A percentile compares a stretch with the other conserved stretches of the same genome.
Conservation (phyloP, 2,329 filamentous ascomycete genomes). For the Escovopsis weberi region DNA sequence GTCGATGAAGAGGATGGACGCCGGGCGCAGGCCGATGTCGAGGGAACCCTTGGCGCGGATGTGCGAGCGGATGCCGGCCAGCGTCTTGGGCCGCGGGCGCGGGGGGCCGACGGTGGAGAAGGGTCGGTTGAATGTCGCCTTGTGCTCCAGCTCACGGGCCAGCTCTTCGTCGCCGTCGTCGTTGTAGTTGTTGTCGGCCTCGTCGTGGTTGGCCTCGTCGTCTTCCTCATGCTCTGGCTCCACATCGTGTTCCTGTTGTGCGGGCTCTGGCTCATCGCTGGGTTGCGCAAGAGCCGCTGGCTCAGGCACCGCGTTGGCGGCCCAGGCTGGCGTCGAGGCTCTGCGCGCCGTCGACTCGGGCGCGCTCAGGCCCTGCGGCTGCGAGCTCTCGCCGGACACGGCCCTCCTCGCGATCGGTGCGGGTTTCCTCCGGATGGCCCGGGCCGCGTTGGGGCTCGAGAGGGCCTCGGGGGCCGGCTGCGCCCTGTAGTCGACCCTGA, state of each 20-base stretch:
- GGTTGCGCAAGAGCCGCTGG: too few relatives aligned
- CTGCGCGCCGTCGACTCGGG: slow-evolving; percentile 1
- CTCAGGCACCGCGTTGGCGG: slow-evolving; percentile 1
- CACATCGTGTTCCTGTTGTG: too few relatives aligned
- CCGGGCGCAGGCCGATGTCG: slow-evolving; percentile 9
- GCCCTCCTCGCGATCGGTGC: slow-evolving; percentile 14
- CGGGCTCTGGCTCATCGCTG: too few relatives aligned
- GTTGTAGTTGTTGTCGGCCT: too few relatives aligned
- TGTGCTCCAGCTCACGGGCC: too few relatives aligned
- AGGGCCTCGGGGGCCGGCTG: slow-evolving; percentile 10
- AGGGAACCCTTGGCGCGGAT: slow-evolving; percentile 2
- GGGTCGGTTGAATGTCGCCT: too few relatives aligned
- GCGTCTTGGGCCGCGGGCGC: background rate
- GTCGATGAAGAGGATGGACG: slow-evolving; percentile 25
- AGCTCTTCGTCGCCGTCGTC: too few relatives aligned
- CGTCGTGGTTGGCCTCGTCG: too few relatives aligned
- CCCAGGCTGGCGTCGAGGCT: slow-evolving; percentile 10
- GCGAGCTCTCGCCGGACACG: background rate
- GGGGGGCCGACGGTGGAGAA: too few relatives aligned
- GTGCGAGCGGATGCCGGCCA: background rate
- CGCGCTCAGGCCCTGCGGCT: slow-evolving; percentile 4
- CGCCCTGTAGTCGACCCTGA: slow-evolving; percentile 1
- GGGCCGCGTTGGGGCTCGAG: slow-evolving; percentile 15
- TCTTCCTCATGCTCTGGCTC: too few relatives aligned
- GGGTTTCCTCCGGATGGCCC: slow-evolving; percentile 32